Percentiles rank a stretch among this genome's conserved stretches.
phyloP scores from a whole-genome alignment of 257 asterid genomes.

The Henckelia pumila region DNA sequence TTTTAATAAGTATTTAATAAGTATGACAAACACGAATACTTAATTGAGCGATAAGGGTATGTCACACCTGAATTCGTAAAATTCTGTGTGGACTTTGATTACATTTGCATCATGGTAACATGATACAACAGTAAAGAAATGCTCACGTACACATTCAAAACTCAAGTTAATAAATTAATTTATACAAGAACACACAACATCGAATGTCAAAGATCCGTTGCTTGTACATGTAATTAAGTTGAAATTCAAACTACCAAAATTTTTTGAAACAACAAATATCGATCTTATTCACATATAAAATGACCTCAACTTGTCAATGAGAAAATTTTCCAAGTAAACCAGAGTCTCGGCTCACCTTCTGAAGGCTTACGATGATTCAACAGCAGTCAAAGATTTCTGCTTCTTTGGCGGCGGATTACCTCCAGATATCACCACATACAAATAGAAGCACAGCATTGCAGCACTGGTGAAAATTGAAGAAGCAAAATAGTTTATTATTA shows the following conservation, averaged over 20 bases:
- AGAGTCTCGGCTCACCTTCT: neutral
- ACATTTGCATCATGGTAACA: no score
- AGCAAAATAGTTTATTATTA: slow-evolving; percentile 8
- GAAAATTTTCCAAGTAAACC: neutral
- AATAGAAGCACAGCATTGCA: slow-evolving; percentile 84
- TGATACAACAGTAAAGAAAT: no score
- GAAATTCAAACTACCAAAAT: neutral
- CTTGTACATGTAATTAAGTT: neutral
- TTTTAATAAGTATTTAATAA: neutral
- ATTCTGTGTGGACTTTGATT: no score
- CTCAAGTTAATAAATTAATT: no score
- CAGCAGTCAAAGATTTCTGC: slow-evolving; percentile 34
- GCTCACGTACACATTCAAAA: no score
- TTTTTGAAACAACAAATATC: neutral
- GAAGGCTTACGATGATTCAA: slow-evolving; percentile 29
- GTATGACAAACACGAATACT: neutral
- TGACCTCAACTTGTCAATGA: slow-evolving; percentile 16
- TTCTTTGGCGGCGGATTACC: slow-evolving; percentile 75
- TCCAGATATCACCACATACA: slow-evolving; percentile 76
- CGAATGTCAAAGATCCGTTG: neutral
- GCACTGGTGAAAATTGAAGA: slow-evolving; percentile 42
- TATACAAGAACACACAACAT: neutral
- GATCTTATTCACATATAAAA: neutral
- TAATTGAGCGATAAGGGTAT: neutral
- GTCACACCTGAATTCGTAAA: no score